phyloP scores from a whole-genome alignment of 2,329 filamentous ascomycete genomes.

The Colletotrichum sp. region DNA sequence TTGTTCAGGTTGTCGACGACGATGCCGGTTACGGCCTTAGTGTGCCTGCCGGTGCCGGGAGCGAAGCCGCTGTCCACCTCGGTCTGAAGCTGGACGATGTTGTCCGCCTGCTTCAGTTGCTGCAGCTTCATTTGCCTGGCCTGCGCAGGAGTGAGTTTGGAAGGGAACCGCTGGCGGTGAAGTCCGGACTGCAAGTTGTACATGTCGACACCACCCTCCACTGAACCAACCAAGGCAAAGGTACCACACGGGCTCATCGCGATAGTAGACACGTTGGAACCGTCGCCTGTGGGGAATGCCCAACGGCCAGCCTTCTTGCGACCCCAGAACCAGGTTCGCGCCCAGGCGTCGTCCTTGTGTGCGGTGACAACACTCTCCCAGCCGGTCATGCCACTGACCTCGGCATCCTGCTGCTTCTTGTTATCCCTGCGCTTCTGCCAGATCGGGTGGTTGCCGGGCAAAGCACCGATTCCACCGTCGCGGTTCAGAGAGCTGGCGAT shows the following conservation, averaged over 20 bases:
- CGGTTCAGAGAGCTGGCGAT: slow-evolving; percentile 92
- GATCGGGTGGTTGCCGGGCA: slow-evolving; percentile 77
- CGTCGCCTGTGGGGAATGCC: slow-evolving; percentile 88
- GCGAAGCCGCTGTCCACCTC: slow-evolving; percentile 47
- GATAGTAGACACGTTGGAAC: slow-evolving; percentile 82
- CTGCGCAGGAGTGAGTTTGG: slow-evolving; percentile 77
- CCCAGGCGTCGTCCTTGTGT: slow-evolving; percentile 83
- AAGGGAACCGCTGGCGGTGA: slow-evolving; percentile 87
- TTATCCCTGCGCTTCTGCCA: slow-evolving; percentile 81
- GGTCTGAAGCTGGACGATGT: slow-evolving; percentile 60
- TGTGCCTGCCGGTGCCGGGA: slow-evolving; percentile 74
- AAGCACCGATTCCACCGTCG: slow-evolving; percentile 89
- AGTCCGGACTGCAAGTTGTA: slow-evolving; percentile 95
- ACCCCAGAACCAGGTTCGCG: slow-evolving; percentile 98
- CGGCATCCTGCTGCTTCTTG: slow-evolving; percentile 69
- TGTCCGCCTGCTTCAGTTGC: slow-evolving; percentile 63
- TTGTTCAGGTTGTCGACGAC: slow-evolving; percentile 90
- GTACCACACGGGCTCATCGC: slow-evolving; percentile 91
- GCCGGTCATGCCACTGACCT: slow-evolving; percentile 79
- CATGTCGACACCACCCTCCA: slow-evolving; percentile 85
- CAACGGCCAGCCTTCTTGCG: slow-evolving; percentile 91
- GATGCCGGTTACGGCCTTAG: slow-evolving; percentile 82
- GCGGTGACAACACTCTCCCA: slow-evolving; percentile 98
- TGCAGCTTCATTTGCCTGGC: slow-evolving; percentile 76
- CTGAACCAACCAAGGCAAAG: slow-evolving; percentile 89